Conservation (phyloP, 2,329 filamentous ascomycete species). For the Neopestalotiopsis sp. region DNA sequence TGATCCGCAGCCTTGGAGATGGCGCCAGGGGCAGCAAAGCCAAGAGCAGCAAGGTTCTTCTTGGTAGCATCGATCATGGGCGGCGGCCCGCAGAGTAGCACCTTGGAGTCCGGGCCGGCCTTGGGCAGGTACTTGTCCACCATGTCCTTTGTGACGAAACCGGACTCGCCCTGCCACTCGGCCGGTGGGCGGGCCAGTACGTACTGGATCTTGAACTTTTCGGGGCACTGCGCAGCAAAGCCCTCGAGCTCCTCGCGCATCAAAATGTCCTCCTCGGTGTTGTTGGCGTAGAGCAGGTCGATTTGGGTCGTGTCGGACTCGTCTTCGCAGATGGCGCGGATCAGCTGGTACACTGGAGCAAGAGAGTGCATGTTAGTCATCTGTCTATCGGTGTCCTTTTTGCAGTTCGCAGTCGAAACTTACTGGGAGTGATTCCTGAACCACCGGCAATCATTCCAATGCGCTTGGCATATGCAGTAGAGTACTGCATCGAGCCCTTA, state of each 20-base stretch:
- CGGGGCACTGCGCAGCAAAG: conserved; percentile 55
- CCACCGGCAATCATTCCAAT: conserved; percentile 64
- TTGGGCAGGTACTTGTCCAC: conserved; percentile 55
- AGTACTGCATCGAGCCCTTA: conserved; percentile 61
- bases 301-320: conserved; percentile 60
- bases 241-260: conserved; percentile 60
- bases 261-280: conserved; percentile 64
- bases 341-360: conserved; percentile 58
- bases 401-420: neutral
- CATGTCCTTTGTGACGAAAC: conserved; percentile 57
- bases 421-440: conserved; percentile 55
- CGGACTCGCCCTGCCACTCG: conserved; percentile 53
- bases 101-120: conserved; percentile 51
- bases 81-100: conserved; percentile 66
- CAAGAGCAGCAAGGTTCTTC: conserved; percentile 52
- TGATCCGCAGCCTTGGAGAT: conserved; percentile 59
- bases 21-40: conserved; percentile 55
- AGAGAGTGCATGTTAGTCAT: neutral
- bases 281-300: conserved; percentile 64
- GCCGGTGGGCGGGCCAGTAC: conserved; percentile 54
- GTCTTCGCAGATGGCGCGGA: conserved; percentile 68
- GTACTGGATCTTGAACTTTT: conserved; percentile 62
- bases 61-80: conserved; percentile 65
- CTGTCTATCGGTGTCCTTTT: no score
- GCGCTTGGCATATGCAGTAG: conserved; percentile 44